Evolutionary conservation across 768 basidiomycete genomes (phyloP).

Genomic region (Pulveroboletus frians): DNA sequence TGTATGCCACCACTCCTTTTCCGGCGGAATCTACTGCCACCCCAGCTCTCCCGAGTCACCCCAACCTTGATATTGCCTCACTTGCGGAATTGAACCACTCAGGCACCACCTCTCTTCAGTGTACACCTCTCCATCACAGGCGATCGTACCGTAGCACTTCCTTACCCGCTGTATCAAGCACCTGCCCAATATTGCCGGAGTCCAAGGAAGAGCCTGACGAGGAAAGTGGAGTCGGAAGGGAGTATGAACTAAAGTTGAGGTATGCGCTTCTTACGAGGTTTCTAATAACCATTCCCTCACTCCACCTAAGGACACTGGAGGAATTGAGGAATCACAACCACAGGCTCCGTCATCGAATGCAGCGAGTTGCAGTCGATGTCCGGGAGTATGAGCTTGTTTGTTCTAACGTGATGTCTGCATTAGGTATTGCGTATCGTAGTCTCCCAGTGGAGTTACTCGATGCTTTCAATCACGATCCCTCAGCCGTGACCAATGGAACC

Average conservation of each 20-base stretch:
- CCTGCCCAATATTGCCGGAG: constrained; percentile 29
- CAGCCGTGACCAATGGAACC: constrained; percentile 65
- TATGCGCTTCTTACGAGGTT: constrained; percentile 5
- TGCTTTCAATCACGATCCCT: constrained; percentile 72
- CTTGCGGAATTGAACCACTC: neutral
- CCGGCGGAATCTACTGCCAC: constrained; percentile 2
- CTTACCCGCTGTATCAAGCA: constrained; percentile 26
- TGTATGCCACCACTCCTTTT: constrained; percentile 2
- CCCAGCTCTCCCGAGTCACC: neutral
- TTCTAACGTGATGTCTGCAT: constrained; percentile 41
- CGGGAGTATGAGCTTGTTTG: constrained; percentile 64
- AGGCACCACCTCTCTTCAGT: neutral
- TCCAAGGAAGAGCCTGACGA: constrained; percentile 42
- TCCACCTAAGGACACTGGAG: constrained; percentile 48
- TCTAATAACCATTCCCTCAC: neutral
- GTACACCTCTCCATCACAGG: neutral
- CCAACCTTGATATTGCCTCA: constrained; percentile 3
- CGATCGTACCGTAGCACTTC: constrained; percentile 32
- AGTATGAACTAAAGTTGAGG: constrained; percentile 46
- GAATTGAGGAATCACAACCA: constrained; percentile 58
- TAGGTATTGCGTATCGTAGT: constrained; percentile 43
- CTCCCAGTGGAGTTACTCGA: constrained; percentile 67
- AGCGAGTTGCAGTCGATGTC: constrained; percentile 56
- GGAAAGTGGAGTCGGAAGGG: constrained; percentile 39
- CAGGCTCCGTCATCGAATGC: constrained; percentile 61